Percentiles rank a stretch among this genome's conserved stretches.
phyloP scores from a whole-genome alignment of 2,329 filamentous ascomycete genomes.

The Grosmannia serpens region DNA sequence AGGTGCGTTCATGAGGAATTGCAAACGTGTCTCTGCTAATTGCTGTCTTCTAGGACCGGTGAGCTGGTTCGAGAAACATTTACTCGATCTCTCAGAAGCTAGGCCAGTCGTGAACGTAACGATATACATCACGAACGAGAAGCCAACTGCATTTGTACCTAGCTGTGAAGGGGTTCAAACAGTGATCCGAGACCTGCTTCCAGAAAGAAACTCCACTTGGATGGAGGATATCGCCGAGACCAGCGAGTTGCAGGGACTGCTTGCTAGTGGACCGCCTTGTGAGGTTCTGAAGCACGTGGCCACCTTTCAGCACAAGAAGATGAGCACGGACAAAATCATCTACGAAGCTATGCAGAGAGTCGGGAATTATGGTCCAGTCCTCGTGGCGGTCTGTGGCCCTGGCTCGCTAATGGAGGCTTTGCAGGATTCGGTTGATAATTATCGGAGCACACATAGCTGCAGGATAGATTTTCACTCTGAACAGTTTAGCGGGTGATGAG shows the following conservation, averaged over 20 bases:
- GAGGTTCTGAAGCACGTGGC: background rate
- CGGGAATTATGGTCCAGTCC: background rate
- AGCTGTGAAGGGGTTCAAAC: background rate
- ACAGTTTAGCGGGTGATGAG: background rate
- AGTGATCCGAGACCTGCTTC: background rate
- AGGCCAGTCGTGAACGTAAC: background rate
- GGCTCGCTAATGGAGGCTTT: background rate
- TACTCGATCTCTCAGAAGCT: background rate
- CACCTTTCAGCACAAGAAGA: background rate
- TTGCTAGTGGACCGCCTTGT: background rate
- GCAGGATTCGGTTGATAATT: background rate
- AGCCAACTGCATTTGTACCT: background rate
- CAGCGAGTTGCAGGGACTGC: background rate
- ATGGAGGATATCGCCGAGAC: background rate
- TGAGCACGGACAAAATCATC: background rate
- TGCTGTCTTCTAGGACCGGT: background rate
- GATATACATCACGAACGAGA: slow-evolving; percentile 5
- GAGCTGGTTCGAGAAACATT: slow-evolving; percentile 4
- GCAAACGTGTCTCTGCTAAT: background rate
- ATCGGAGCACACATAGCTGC: background rate
- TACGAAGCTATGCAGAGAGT: slow-evolving; percentile 1
- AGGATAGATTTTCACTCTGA: slow-evolving; percentile 8
- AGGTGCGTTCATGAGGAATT: background rate
- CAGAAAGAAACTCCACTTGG: background rate
- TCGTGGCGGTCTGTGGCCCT: slow-evolving; percentile 7